Evolutionary conservation across 1,139 yeast species (phyloP).

Genomic region (Pichiaceae sp.): DNA sequence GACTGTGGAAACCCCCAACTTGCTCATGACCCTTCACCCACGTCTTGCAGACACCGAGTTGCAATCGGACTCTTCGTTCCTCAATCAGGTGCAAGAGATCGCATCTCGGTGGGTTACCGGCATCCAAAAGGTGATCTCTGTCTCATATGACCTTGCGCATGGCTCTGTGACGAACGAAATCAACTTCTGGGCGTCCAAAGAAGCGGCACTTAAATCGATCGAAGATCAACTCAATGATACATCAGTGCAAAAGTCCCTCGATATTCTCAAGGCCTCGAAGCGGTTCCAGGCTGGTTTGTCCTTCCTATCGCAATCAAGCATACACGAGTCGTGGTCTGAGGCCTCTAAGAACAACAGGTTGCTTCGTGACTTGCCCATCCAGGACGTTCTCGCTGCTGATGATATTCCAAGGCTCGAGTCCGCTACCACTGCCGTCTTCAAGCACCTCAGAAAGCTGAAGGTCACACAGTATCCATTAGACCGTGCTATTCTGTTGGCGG

Average conservation of each 20-base stretch:
- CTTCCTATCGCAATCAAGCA: conserved; percentile 65
- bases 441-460: conserved; percentile 56
- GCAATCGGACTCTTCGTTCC: conserved; percentile 38
- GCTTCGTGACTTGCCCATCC: conserved; percentile 63
- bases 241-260: conserved; percentile 52
- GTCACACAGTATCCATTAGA: conserved; percentile 56
- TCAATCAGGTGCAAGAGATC: conserved; percentile 57
- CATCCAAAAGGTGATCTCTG: conserved; percentile 48
- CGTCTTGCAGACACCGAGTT: conserved; percentile 27
- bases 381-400: conserved; percentile 43
- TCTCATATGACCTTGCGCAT: conserved; percentile 43
- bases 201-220: conserved; percentile 47
- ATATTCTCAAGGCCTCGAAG: conserved; percentile 59
- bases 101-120: conserved; percentile 71
- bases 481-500: conserved; percentile 57
- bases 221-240: conserved; percentile 50
- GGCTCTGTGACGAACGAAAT: conserved; percentile 66
- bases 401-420: conserved; percentile 37
- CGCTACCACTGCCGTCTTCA: conserved; percentile 33
- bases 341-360: conserved; percentile 53
- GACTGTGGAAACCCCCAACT: conserved; percentile 60
- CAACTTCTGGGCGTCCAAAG: conserved; percentile 74
- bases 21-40: conserved; percentile 47
- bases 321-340: conserved; percentile 45
- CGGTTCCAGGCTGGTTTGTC: conserved; percentile 74